Conservation (phyloP, 441 rosid genomes). For the Adansonia grandidieri region DNA sequence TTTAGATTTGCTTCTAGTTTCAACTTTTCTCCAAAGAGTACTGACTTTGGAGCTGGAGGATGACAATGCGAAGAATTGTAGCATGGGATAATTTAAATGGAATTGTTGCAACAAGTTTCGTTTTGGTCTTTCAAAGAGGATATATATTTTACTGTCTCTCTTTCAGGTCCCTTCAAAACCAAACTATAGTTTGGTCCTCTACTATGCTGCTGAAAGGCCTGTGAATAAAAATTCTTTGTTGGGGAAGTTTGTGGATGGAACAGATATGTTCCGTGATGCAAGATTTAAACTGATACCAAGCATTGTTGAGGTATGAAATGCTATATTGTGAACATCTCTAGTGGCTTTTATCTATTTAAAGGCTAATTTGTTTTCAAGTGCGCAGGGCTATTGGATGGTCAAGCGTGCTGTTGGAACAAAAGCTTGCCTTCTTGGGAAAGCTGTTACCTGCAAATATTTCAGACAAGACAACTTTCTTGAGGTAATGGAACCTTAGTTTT, state of each 20-base stretch:
- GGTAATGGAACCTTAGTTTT: conserved; percentile 44
- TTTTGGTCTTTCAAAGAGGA: conserved; percentile 22
- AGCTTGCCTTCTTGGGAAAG: conserved; percentile 71
- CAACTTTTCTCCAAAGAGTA: conserved; percentile 11
- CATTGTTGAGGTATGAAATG: conserved; percentile 49
- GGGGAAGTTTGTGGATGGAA: conserved; percentile 72
- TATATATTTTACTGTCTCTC: conserved; percentile 19
- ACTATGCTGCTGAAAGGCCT: conserved; percentile 72
- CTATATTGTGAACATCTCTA: conserved; percentile 6
- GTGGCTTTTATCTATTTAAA: conserved; percentile 9
- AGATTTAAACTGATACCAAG: conserved; percentile 80
- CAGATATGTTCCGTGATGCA: conserved; percentile 68
- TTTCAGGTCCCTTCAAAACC: conserved; percentile 81
- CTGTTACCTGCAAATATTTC: conserved; percentile 92
- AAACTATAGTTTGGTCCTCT: conserved; percentile 75
- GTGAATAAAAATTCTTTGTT: conserved; percentile 60
- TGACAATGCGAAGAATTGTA: conserved; percentile 13
- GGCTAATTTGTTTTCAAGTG: conserved; percentile 22
- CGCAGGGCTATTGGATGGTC: conserved; percentile 85
- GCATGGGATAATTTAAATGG: conserved; percentile 10
- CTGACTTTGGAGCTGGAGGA: conserved; percentile 13
- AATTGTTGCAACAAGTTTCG: conserved; percentile 17
- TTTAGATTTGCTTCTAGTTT: conserved; percentile 13
- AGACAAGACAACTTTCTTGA: conserved; percentile 94
- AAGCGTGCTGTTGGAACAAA: conserved; percentile 86